Conservation (phyloP, 768 basidiomycete species). For the Asterophora lycoperdoides region DNA sequence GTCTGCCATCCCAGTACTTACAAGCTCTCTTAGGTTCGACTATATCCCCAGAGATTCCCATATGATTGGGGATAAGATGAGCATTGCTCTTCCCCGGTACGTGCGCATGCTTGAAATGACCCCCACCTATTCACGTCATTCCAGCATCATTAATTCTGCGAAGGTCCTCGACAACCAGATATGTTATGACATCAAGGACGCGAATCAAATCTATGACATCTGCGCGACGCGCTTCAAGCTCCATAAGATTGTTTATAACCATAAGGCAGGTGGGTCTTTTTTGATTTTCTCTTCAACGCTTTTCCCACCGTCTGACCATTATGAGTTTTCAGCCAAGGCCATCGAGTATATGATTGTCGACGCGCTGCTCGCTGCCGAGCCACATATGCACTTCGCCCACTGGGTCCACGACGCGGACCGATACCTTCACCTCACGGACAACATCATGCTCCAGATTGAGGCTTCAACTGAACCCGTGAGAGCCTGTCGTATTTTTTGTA, state of each 20-base stretch:
- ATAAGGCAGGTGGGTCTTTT: conserved; percentile 57
- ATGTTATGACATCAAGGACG: conserved; percentile 80
- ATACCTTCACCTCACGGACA: conserved; percentile 65
- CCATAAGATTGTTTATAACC: conserved; percentile 81
- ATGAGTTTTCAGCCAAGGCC: conserved; percentile 54
- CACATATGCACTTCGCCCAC: conserved; percentile 54
- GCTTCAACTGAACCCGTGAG: conserved; percentile 31
- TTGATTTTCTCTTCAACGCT: not conserved
- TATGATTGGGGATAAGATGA: conserved; percentile 62
- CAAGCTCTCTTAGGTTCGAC: conserved; percentile 53
- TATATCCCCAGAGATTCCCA: conserved; percentile 76
- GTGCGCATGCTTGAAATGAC: not conserved
- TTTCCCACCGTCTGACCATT: not conserved
- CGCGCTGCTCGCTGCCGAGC: conserved; percentile 63
- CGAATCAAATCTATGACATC: conserved; percentile 69
- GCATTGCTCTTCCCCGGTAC: conserved; percentile 47
- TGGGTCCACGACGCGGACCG: conserved; percentile 52
- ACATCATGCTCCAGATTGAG: conserved; percentile 60
- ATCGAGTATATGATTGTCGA: conserved; percentile 88
- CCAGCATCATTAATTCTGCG: conserved; percentile 68
- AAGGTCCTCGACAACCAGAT: conserved; percentile 73
- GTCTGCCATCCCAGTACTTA: not conserved
- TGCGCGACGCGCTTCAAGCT: conserved; percentile 71
- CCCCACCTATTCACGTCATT: not conserved
- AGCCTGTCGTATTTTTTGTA: conserved; percentile 33